Conservation (phyloP, 306 rosid genomes). For the Cicer pinnatifidum region DNA sequence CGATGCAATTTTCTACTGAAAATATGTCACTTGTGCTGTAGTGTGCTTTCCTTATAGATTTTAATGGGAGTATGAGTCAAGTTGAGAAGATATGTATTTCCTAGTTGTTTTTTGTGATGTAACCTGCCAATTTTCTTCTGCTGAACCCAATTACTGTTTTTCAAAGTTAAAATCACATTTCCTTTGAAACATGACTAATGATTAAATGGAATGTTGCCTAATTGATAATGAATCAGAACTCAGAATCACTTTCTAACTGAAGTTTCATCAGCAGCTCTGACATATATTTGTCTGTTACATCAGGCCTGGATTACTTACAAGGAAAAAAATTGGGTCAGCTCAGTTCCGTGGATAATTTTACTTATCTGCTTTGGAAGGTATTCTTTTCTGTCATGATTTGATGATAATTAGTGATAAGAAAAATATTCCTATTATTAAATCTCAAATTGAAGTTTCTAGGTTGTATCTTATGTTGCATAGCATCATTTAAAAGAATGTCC, state of each 20-base stretch:
- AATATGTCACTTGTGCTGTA: conserved; percentile 30
- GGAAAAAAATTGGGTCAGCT: conserved; percentile 71
- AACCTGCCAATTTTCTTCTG: neutral
- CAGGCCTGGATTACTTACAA: conserved; percentile 83
- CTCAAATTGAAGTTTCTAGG: conserved; percentile 34
- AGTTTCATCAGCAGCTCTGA: conserved; percentile 39
- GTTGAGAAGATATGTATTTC: conserved; percentile 4
- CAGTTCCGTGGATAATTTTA: conserved; percentile 66
- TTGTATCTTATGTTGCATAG: conserved; percentile 31
- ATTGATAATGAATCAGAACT: conserved; percentile 1
- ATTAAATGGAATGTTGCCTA: conserved; percentile 4
- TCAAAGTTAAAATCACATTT: conserved; percentile 20
- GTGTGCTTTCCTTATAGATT: neutral
- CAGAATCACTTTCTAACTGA: conserved; percentile 18
- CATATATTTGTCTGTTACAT: conserved; percentile 32
- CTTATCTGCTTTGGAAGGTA: conserved; percentile 80
- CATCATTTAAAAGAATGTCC: conserved; percentile 11
- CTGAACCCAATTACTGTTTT: neutral
- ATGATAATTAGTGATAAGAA: conserved; percentile 5
- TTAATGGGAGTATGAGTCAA: neutral
- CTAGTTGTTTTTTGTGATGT: conserved; percentile 1
- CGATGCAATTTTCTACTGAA: neutral
- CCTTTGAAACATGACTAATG: neutral
- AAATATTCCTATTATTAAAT: conserved; percentile 21
- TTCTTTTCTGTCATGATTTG: conserved; percentile 22